Conservation (phyloP, 495 filamentous ascomycete species). For the Talaromyces wortmannii region DNA sequence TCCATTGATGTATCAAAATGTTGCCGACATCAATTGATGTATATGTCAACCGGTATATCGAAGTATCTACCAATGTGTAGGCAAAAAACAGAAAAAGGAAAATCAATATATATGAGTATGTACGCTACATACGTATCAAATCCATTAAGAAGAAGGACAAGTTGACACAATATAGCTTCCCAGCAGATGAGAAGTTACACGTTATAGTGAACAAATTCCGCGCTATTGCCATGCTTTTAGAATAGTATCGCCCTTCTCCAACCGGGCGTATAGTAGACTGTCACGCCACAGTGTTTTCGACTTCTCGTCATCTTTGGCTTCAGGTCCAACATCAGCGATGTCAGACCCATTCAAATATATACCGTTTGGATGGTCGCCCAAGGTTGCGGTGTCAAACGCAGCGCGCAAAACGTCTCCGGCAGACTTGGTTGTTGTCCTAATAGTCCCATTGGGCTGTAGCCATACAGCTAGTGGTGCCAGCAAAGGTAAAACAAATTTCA, state of each 20-base stretch:
- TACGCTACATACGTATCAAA: background rate
- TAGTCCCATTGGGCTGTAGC: constrained; percentile 15
- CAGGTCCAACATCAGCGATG: constrained; percentile 11
- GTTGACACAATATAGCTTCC: background rate
- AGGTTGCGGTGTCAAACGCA: constrained; percentile 17
- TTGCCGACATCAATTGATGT: too few species aligned
- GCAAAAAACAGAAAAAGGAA: too few species aligned
- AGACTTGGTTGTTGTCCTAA: constrained; percentile 36
- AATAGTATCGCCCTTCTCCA: constrained; percentile 27
- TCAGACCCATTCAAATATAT: constrained; percentile 23
- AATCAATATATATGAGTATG: too few species aligned
- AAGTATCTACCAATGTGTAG: too few species aligned
- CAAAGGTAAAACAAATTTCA: constrained; percentile 3
- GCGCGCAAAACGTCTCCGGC: constrained; percentile 31
- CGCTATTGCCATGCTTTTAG: constrained; percentile 23
- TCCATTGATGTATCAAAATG: too few species aligned
- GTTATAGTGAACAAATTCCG: background rate
- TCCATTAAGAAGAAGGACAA: background rate
- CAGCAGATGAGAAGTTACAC: background rate
- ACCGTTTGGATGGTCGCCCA: constrained; percentile 21
- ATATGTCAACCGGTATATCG: too few species aligned
- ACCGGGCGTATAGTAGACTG: constrained; percentile 18
- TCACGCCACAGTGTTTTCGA: constrained; percentile 24
- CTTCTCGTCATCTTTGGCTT: constrained; percentile 28
- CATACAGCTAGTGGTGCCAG: constrained; percentile 5